Base-by-base conservation (phyloP, 192 early-diverging fungal species). In the Mortierella antarctica region DNA sequence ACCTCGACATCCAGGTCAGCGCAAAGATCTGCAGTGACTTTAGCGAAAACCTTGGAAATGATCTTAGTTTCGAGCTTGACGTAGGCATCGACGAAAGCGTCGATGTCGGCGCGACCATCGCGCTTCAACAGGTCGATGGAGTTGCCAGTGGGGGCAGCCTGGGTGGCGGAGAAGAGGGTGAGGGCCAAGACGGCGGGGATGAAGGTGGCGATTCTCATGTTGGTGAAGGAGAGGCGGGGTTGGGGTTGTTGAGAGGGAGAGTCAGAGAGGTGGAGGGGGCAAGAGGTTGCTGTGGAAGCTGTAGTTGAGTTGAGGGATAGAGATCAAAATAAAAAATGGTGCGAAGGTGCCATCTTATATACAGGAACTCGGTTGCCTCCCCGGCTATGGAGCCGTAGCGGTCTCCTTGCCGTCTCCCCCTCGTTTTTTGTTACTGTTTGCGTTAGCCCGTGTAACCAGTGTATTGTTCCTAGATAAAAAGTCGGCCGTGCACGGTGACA, bases 101-200 rank as follows among this genome's bases (percentile, higher is more conserved):
- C 57, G 14, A 79, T 2, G 31, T 41, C 41, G 53, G 18, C 11
- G 65, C 11, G 42, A n/a, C n/a, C n/a, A 17, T 52, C 65, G 40
- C 77, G 77, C 52, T 67, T 67, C 48, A 50, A 12, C 51, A 78
- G 15, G 6, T n/a, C 45, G 15, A 54, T 18, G 41, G 42, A 15
- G 21, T 56, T 15, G 17, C 50, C 40, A 44, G 50, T n/a, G 23
- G 68, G 63, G 17, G 57, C 39, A 42, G 76, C 76, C 63, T 71
- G 63, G 46, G 63, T 45, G 69, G 76, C 67, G 52, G 75, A 40
- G 68, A 78, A 78, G 67, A 78, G 42, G 51, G 61, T 53, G 52
- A 79, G 64, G 52, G 76, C 76, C 60, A 79, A 79, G 69, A 71
- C 63, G 76, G 76, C 69, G 58, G 76, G 76, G 64, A 65, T 53